A percentile compares a stretch with the other conserved stretches of the same genome.
Conservation (phyloP, 2,329 filamentous ascomycete genomes). For the Tolypocladium album region DNA sequence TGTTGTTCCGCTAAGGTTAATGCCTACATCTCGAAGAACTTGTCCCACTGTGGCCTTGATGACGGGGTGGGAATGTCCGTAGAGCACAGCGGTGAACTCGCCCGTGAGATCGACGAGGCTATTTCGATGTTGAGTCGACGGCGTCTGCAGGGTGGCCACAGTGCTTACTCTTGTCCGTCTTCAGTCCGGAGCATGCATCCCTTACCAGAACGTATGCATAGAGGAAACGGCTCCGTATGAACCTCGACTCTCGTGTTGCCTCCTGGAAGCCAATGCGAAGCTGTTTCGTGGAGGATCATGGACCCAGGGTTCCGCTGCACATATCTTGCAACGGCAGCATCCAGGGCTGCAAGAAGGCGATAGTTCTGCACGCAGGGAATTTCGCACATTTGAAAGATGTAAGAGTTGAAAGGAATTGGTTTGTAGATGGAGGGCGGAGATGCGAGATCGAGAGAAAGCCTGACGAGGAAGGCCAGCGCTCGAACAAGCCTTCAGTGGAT, state of each 20-base stretch:
- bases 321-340: slow-evolving; percentile 22
- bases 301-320: slow-evolving; percentile 25
- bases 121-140: background rate
- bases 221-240: slow-evolving; percentile 31
- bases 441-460: too few relatives aligned
- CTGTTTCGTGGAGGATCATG: slow-evolving; percentile 23
- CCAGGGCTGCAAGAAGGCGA: slow-evolving; percentile 16
- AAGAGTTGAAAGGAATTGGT: too few relatives aligned
- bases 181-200: slow-evolving; percentile 26
- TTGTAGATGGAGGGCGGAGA: too few relatives aligned
- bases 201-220: slow-evolving; percentile 26
- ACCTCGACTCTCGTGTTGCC: slow-evolving; percentile 36
- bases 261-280: slow-evolving; percentile 27
- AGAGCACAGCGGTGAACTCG: slow-evolving; percentile 55
- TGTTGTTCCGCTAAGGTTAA: slow-evolving; percentile 44
- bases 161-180: slow-evolving; percentile 24
- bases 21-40: slow-evolving; percentile 33
- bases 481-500: too few relatives aligned
- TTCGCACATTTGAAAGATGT: background rate
- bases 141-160: background rate
- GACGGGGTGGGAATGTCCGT: slow-evolving; percentile 50
- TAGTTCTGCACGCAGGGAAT: background rate
- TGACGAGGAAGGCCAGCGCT: too few relatives aligned
- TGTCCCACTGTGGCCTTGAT: slow-evolving; percentile 37
- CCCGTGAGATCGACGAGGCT: slow-evolving; percentile 50